Base-by-base conservation (phyloP, 345 rosid genomes). In the Barbarea vulgaris region DNA sequence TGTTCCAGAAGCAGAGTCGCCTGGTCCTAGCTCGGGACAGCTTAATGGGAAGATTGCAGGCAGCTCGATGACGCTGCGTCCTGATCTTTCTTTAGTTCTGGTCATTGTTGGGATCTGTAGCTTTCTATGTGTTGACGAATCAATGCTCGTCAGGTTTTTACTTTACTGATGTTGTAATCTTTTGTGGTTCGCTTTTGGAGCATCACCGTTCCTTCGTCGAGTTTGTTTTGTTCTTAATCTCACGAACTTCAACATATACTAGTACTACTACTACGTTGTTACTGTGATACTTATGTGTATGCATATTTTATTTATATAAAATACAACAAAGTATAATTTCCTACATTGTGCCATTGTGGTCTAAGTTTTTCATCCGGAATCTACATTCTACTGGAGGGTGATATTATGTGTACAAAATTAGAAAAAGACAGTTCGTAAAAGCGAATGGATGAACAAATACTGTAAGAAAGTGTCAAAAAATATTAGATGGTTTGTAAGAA, bases 11-110 rank as follows among this genome's bases (percentile, higher is more conserved):
- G 78, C 85, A 41, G 72, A 78, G 5, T 66, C 84, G 0, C 91
- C 87, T 2, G 48, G 76, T 19, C 89, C 90, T 0, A 77, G 69
- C 54, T 84, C 93, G 3, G 89, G 87, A 3, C 88, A 82, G 74
- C 73, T 79, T 66, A 55, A 78, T 9, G 91, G 91, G 62, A 87
- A 67, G 84, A 81, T 67, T 73, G 70, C 86, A 30, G 74, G 85
- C 17, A 39, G 72, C 77, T 70, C 80, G 1, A 57, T 31, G 59
- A 83, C 11, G 69, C 69, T 31, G 64, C 36, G 79, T 74, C 61
- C 76, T 74, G 63, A 57, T 28, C 28, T 67, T 9, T 64, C 65
- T 15, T 57, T 78, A 34, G 34, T 53, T 59, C 58, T 77, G 0
- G 53, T 79, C 22, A 69, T 58, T 79, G 36, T 76, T 58, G 82